phyloP scores from a whole-genome alignment of 768 basidiomycete genomes.

The Pleurotus pulmonarius region DNA sequence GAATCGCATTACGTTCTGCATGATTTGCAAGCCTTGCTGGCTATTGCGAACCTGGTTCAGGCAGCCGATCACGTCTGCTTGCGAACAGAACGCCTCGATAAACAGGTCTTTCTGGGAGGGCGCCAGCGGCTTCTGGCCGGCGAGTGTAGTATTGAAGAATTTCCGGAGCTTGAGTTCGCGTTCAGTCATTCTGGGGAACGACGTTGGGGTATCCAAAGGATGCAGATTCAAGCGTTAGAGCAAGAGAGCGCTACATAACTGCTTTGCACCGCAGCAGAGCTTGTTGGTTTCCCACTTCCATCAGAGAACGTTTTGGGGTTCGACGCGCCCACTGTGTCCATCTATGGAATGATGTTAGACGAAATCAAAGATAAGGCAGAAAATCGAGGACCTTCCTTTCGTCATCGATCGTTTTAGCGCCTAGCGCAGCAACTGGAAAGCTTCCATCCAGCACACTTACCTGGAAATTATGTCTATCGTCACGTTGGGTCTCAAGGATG shows the following conservation, averaged over 20 bases:
- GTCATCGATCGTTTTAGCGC: too few species aligned
- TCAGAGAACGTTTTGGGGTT: not conserved
- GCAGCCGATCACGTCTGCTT: slow-evolving; percentile 33
- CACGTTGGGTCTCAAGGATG: too few species aligned
- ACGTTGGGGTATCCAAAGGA: not conserved
- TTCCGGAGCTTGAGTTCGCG: slow-evolving; percentile 23
- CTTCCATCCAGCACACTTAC: too few species aligned
- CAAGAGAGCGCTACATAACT: not conserved
- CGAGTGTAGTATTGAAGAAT: slow-evolving; percentile 28
- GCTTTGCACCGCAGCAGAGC: not conserved
- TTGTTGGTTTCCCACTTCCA: not conserved
- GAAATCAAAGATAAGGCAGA: too few species aligned
- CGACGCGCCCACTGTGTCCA: not conserved
- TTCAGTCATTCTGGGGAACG: not conserved
- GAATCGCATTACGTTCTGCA: slow-evolving; percentile 39
- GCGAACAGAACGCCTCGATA: slow-evolving; percentile 40
- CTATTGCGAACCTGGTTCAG: slow-evolving; percentile 33
- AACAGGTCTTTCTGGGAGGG: slow-evolving; percentile 28
- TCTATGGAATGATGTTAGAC: not conserved
- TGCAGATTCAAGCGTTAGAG: not conserved
- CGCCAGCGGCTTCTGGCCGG: slow-evolving; percentile 23
- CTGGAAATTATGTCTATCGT: too few species aligned
- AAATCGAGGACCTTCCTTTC: too few species aligned
- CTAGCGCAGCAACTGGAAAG: too few species aligned
- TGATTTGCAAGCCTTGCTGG: slow-evolving; percentile 27